Conservation (phyloP, 768 basidiomycete genomes). For the Collybiopsis confluens region DNA sequence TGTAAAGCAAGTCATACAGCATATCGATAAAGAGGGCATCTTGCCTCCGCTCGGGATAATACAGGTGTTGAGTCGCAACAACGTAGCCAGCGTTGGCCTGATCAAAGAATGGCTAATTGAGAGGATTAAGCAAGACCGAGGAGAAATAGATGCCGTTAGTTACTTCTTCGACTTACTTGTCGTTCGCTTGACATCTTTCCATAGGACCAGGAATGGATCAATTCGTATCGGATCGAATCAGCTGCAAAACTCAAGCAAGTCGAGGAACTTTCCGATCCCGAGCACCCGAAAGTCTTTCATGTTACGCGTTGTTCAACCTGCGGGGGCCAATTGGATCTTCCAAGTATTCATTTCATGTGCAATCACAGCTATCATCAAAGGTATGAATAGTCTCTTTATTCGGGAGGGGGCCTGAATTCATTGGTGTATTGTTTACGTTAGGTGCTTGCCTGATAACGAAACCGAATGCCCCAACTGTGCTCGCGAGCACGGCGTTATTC, state of each 20-base stretch:
- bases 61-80: conserved; percentile 83
- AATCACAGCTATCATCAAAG: conserved; percentile 95
- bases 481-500: conserved; percentile 80
- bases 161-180: neutral
- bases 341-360: conserved; percentile 97
- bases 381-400: conserved; percentile 32
- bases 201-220: conserved; percentile 82
- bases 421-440: conserved; percentile 24
- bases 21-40: conserved; percentile 76
- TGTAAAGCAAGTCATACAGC: conserved; percentile 64
- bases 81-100: conserved; percentile 85
- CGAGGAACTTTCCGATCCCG: conserved; percentile 71
- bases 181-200: conserved; percentile 2
- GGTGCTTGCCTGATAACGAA: conserved; percentile 87
- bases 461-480: conserved; percentile 89
- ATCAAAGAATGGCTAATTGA: conserved; percentile 88
- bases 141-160: conserved; percentile 78
- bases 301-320: conserved; percentile 92
- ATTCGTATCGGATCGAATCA: conserved; percentile 88
- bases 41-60: conserved; percentile 89
- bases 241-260: conserved; percentile 76
- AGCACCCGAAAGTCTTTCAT: conserved; percentile 85
- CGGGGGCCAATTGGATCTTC: conserved; percentile 85
- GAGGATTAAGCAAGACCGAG: conserved; percentile 67
- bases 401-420: neutral